Percentiles rank a stretch among this genome's conserved stretches.
These are phyloP conservation scores for Elaphomyces granulatus DNA, from an alignment of 495 filamentous ascomycete species.

Conservation along the genomic window DNA sequence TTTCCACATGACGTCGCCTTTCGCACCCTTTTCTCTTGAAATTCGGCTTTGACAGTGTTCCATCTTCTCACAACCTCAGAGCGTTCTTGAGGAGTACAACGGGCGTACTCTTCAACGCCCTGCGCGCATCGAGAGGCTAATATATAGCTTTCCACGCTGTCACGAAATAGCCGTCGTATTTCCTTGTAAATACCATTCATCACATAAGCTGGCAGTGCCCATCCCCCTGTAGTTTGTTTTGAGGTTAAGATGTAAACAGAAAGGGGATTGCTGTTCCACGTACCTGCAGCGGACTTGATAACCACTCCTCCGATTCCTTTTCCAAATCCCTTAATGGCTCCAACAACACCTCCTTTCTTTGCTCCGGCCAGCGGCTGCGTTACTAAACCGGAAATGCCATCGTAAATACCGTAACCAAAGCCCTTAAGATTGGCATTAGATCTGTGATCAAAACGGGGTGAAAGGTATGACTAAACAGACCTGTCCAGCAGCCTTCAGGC, in stretches of 20 bases:
- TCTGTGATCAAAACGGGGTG: too few species aligned
- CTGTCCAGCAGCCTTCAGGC: slow-evolving; percentile 48
- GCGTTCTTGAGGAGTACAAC: slow-evolving; percentile 36
- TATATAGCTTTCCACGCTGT: slow-evolving; percentile 54
- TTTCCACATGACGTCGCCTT: too few species aligned
- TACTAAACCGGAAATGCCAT: slow-evolving; percentile 57
- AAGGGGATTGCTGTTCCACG: slow-evolving; percentile 12
- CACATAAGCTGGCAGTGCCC: slow-evolving; percentile 55
- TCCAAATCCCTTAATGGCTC: slow-evolving; percentile 60
- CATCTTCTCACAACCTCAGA: slow-evolving; percentile 43
- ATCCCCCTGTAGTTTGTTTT: slow-evolving; percentile 30
- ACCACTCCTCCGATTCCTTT: slow-evolving; percentile 60
- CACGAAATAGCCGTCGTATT: slow-evolving; percentile 46
- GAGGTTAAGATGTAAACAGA: slow-evolving; percentile 5
- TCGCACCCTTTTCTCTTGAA: slow-evolving; percentile 37
- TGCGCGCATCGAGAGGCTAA: slow-evolving; percentile 56
- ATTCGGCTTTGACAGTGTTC: slow-evolving; percentile 36
- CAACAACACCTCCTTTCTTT: slow-evolving; percentile 50
- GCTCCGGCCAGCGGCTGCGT: slow-evolving; percentile 55
- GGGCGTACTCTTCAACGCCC: slow-evolving; percentile 47
- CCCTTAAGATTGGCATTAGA: slow-evolving; percentile 24
- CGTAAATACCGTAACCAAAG: slow-evolving; percentile 51
- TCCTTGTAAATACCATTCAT: slow-evolving; percentile 65
- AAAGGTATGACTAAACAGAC: slow-evolving; percentile 11
- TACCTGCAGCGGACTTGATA: slow-evolving; percentile 56